phyloP scores from a whole-genome alignment of 192 early-diverging fungal species.

The Spizellomyces punctatus region DNA sequence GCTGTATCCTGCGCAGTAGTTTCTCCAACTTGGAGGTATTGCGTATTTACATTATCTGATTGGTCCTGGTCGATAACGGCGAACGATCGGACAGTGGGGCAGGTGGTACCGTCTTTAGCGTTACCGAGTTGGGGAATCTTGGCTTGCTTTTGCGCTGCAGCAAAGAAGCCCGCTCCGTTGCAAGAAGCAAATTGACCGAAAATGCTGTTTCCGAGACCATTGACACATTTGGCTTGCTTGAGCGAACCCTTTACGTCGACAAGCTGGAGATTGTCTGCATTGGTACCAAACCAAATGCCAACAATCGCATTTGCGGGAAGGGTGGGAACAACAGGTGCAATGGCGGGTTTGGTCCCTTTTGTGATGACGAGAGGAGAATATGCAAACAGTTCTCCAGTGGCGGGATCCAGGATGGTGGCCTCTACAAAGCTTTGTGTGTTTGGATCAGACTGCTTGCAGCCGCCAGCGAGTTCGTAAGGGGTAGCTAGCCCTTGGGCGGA shows the following conservation, averaged over 20 bases:
- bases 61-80: slow-evolving; percentile 42
- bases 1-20: slow-evolving; percentile 43
- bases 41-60: slow-evolving; percentile 45
- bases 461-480: slow-evolving; percentile 20
- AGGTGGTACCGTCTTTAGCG: slow-evolving; percentile 30
- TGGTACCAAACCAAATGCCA: slow-evolving; percentile 47
- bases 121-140: slow-evolving; percentile 36
- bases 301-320: slow-evolving; percentile 39
- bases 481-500: slow-evolving; percentile 33
- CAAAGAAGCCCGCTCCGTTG: slow-evolving; percentile 40
- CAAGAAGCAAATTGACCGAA: slow-evolving; percentile 50
- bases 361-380: slow-evolving; percentile 45
- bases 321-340: slow-evolving; percentile 36
- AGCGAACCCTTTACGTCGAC: slow-evolving; percentile 32
- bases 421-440: slow-evolving; percentile 34
- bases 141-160: slow-evolving; percentile 27
- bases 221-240: slow-evolving; percentile 43
- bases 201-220: slow-evolving; percentile 14
- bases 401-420: slow-evolving; percentile 37
- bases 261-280: slow-evolving; percentile 34
- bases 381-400: slow-evolving; percentile 32
- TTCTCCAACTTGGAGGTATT: slow-evolving; percentile 28
- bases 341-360: slow-evolving; percentile 31
- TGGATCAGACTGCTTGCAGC: slow-evolving; percentile 8
- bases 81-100: slow-evolving; percentile 44